phyloP scores from a whole-genome alignment of 352 stramenopile genomes.

The Globisporangium iwayamae region DNA sequence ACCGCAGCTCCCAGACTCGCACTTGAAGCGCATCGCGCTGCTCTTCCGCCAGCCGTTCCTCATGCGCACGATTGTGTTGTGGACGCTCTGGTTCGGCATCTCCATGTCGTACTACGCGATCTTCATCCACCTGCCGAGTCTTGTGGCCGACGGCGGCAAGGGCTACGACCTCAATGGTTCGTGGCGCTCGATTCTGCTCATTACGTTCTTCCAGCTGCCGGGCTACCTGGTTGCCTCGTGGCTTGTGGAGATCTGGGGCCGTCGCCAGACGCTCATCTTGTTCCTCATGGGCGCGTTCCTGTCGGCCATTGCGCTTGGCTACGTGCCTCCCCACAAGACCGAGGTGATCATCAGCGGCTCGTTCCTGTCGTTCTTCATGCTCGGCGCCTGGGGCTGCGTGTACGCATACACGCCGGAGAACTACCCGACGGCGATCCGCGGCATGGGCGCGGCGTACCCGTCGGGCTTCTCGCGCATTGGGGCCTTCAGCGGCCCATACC shows the following conservation, averaged over 20 bases:
- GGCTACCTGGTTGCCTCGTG: conserved; percentile 53
- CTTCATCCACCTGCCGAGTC: conserved; percentile 52
- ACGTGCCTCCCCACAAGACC: conserved; percentile 39
- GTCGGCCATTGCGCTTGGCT: conserved; percentile 55
- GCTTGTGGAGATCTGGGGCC: conserved; percentile 52
- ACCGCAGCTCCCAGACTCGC: conserved; percentile 36
- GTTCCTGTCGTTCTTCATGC: conserved; percentile 66
- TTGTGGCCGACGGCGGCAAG: conserved; percentile 39
- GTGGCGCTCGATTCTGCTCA: conserved; percentile 50
- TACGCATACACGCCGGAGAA: conserved; percentile 78
- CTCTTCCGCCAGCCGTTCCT: conserved; percentile 52
- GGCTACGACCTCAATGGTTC: conserved; percentile 62
- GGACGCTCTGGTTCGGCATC: conserved; percentile 66
- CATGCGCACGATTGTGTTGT: conserved; percentile 52
- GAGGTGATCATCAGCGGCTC: conserved; percentile 47
- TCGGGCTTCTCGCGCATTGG: conserved; percentile 65
- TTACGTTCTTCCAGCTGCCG: conserved; percentile 59
- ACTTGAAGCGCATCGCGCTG: conserved; percentile 47
- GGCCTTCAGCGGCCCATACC: conserved; percentile 60
- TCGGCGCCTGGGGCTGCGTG: conserved; percentile 60
- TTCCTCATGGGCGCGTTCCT: conserved; percentile 47
- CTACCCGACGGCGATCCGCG: conserved; percentile 67
- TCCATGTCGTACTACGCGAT: conserved; percentile 73
- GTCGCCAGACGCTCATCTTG: conserved; percentile 47
- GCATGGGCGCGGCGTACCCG: conserved; percentile 61